A percentile compares a stretch with the other conserved stretches of the same genome.
These are phyloP conservation scores for Protomyces pachydermus DNA, from an alignment of 1,139 yeast genomes.

Conservation along the genomic window DNA sequence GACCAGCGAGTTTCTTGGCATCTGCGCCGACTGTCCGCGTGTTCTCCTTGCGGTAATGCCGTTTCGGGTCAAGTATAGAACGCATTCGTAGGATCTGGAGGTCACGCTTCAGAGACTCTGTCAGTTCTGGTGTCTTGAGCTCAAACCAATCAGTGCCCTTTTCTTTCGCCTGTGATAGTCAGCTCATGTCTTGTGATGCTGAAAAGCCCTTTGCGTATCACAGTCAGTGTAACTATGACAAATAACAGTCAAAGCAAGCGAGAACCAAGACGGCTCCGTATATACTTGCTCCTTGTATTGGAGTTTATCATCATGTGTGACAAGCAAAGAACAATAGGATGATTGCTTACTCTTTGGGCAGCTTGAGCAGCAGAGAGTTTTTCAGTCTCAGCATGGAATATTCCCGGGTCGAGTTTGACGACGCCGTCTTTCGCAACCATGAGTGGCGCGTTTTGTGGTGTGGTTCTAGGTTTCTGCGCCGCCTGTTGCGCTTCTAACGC, in stretches of 20 bases:
- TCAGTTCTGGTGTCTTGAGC: conserved; percentile 73
- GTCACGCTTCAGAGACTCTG: conserved; percentile 70
- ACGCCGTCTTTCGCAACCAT: conserved; percentile 27
- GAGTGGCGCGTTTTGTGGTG: conserved; percentile 29
- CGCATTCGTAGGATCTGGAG: conserved; percentile 74
- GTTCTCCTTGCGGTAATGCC: conserved; percentile 63
- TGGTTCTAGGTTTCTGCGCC: conserved; percentile 32
- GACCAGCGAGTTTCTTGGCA: conserved; percentile 43
- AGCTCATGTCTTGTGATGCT: not conserved
- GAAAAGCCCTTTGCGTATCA: not conserved
- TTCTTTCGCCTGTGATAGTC: conserved; percentile 25
- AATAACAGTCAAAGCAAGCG: conserved; percentile 28
- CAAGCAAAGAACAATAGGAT: not conserved
- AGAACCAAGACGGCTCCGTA: conserved; percentile 30
- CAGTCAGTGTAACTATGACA: conserved; percentile 37
- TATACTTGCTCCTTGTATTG: conserved; percentile 26
- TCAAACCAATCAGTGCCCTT: conserved; percentile 70
- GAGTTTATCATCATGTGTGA: conserved; percentile 32
- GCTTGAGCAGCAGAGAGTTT: conserved; percentile 11
- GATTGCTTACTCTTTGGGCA: conserved; percentile 6
- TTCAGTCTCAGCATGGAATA: conserved; percentile 9
- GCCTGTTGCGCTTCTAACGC: not conserved
- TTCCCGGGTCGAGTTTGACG: conserved; percentile 28
- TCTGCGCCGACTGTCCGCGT: conserved; percentile 57
- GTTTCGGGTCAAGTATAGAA: conserved; percentile 87